Percentiles rank a stretch among this genome's conserved stretches.
phyloP scores from a whole-genome alignment of 176 grass and related monocot species.

The Chrysopogon serrulatus region DNA sequence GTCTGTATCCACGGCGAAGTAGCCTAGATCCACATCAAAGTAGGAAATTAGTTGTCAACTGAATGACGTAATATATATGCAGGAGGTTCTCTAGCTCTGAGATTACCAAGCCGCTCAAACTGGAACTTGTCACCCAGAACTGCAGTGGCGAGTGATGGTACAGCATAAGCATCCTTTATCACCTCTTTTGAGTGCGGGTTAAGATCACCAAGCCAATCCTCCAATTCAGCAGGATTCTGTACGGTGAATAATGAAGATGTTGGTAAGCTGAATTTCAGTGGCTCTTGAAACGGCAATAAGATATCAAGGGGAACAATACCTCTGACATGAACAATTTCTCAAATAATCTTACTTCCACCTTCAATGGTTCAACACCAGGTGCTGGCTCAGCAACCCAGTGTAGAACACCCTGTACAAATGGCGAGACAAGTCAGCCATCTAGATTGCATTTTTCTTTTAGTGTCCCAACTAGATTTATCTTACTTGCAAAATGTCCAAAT shows the following conservation, averaged over 20 bases:
- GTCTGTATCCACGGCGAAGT: slow-evolving; percentile 79
- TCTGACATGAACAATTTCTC: slow-evolving; percentile 81
- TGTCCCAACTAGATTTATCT: neutral
- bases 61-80: neutral
- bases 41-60: neutral
- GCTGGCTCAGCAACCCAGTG: slow-evolving; percentile 88
- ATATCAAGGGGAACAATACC: slow-evolving; percentile 34
- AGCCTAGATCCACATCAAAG: slow-evolving; percentile 43
- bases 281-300: neutral
- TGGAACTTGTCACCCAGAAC: slow-evolving; percentile 77
- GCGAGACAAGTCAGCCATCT: slow-evolving; percentile 7
- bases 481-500: neutral
- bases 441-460: neutral
- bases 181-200: slow-evolving; percentile 88
- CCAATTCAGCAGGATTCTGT: slow-evolving; percentile 81
- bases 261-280: neutral
- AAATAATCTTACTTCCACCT: slow-evolving; percentile 85
- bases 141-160: slow-evolving; percentile 49
- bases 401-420: slow-evolving; percentile 70
- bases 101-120: slow-evolving; percentile 88
- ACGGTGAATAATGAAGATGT: slow-evolving; percentile 3
- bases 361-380: slow-evolving; percentile 81
- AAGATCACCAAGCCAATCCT: slow-evolving; percentile 79
- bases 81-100: neutral
- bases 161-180: slow-evolving; percentile 64